phyloP scores from a whole-genome alignment of 768 basidiomycete species.

The Naganishia friedmannii region DNA sequence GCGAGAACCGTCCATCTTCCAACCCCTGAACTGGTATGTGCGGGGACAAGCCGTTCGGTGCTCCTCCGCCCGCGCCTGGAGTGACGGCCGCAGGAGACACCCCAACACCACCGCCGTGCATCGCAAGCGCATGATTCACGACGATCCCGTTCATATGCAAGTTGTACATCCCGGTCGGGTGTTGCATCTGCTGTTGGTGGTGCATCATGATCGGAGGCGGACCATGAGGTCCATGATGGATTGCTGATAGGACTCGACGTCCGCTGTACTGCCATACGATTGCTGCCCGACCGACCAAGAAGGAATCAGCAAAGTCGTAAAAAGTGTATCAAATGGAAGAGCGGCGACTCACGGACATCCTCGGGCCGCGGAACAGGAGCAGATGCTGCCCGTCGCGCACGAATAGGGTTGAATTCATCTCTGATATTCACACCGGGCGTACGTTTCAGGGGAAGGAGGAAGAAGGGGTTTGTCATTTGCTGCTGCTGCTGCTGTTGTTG shows the following conservation, averaged over 20 bases:
- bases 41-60: slow-evolving; percentile 11
- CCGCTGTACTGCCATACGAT: slow-evolving; percentile 14
- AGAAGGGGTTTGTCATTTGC: slow-evolving; percentile 67
- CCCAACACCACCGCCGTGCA: background rate
- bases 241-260: background rate
- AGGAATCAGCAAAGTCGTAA: too few species aligned
- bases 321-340: background rate
- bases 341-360: slow-evolving; percentile 1
- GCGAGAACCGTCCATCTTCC: slow-evolving; percentile 20
- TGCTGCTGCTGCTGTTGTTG: background rate
- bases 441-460: slow-evolving; percentile 71
- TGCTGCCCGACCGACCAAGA: background rate
- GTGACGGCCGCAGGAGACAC: background rate
- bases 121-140: background rate
- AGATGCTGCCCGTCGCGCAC: slow-evolving; percentile 57
- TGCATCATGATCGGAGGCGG: too few species aligned
- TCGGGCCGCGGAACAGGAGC: background rate
- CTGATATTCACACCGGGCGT: slow-evolving; percentile 74
- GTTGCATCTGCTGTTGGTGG: background rate
- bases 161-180: slow-evolving; percentile 18
- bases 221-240: slow-evolving; percentile 9
- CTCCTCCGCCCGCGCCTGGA: background rate
- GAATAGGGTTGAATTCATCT: slow-evolving; percentile 95
- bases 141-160: slow-evolving; percentile 15
- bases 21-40: background rate